A percentile compares a stretch with the other conserved stretches of the same genome.
Conservation (phyloP, 495 filamentous ascomycete species). For the Polyplosphaeria fusca region DNA sequence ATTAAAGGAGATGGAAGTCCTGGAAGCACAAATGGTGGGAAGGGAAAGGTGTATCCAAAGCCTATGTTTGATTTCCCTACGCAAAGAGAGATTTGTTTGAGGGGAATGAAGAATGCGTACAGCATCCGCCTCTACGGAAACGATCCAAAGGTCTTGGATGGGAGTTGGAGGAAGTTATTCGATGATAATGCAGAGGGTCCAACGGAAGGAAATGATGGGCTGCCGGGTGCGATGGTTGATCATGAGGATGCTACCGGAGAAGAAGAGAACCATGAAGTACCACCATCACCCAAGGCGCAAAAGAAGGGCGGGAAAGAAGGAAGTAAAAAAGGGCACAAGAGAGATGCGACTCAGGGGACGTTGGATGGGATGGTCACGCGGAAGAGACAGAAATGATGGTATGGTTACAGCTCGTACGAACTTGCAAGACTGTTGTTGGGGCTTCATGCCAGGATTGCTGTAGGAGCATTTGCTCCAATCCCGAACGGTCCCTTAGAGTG, state of each 20-base stretch:
- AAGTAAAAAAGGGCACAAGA: constrained; percentile 25
- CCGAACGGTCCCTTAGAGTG: background rate
- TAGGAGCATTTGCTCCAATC: background rate
- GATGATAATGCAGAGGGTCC: constrained; percentile 48
- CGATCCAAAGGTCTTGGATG: constrained; percentile 56
- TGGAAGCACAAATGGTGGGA: constrained; percentile 22
- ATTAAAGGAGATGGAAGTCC: constrained; percentile 51
- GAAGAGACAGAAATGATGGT: constrained; percentile 14
- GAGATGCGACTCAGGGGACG: constrained; percentile 35
- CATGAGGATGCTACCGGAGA: constrained; percentile 17
- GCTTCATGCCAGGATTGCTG: background rate
- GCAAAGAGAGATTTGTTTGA: constrained; percentile 56
- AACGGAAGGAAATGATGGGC: constrained; percentile 40
- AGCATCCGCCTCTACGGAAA: constrained; percentile 58
- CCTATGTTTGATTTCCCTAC: constrained; percentile 70
- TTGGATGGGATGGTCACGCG: constrained; percentile 35
- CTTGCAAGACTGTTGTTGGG: background rate
- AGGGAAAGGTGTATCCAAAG: constrained; percentile 55
- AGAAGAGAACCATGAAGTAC: background rate
- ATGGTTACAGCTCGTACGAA: background rate
- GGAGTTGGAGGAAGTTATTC: constrained; percentile 60
- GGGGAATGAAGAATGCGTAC: constrained; percentile 65
- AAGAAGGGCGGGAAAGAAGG: background rate
- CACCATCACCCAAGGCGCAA: background rate
- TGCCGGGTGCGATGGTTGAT: constrained; percentile 33